phyloP scores from a whole-genome alignment of 129 eudicot species.

The Oenanthe sinensis region DNA sequence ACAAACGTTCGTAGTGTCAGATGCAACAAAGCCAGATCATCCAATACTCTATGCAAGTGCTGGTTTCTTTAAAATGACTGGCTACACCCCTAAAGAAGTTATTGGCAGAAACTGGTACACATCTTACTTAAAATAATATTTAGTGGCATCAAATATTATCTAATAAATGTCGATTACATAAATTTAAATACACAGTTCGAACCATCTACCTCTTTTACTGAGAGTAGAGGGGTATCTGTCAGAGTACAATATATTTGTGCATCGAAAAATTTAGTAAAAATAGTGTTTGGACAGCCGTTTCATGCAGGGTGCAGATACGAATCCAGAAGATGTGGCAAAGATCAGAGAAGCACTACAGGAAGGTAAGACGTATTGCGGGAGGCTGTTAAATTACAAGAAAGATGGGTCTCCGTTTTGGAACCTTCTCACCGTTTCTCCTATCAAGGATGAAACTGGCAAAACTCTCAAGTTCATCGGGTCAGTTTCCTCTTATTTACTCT shows the following conservation, averaged over 20 bases:
- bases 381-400: slow-evolving; percentile 87
- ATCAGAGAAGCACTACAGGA: slow-evolving; percentile 63
- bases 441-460: slow-evolving; percentile 89
- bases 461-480: slow-evolving; percentile 93
- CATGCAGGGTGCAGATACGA: slow-evolving; percentile 80
- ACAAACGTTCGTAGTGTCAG: slow-evolving; percentile 93
- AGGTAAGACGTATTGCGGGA: slow-evolving; percentile 74
- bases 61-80: slow-evolving; percentile 96
- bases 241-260: background rate
- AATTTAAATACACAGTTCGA: background rate
- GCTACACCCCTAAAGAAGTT: slow-evolving; percentile 82
- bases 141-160: background rate
- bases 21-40: slow-evolving; percentile 79
- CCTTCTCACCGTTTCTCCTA: slow-evolving; percentile 88
- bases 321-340: slow-evolving; percentile 88
- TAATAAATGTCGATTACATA: background rate
- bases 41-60: slow-evolving; percentile 96
- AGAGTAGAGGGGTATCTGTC: background rate
- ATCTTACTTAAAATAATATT: background rate
- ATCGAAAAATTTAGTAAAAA: background rate
- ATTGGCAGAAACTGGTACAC: slow-evolving; percentile 86
- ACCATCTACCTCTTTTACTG: background rate
- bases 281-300: slow-evolving; percentile 56
- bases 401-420: slow-evolving; percentile 96
- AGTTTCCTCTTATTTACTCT: background rate